Conservation (phyloP, 2,329 filamentous ascomycete species). For the Fusarium haematococcum region DNA sequence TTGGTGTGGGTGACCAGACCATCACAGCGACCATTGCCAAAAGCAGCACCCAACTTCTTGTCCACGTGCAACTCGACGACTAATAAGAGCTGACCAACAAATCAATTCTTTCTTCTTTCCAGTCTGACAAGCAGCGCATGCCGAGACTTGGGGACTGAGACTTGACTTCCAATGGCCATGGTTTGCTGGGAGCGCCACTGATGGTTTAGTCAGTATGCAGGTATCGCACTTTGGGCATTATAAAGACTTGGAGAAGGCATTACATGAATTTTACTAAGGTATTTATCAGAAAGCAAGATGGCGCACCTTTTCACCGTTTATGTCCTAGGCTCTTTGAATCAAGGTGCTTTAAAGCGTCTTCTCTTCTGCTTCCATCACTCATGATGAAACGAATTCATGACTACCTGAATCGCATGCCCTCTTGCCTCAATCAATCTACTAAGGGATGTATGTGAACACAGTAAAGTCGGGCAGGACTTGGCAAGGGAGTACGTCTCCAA, state of each 20-base stretch:
- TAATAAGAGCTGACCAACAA: not conserved
- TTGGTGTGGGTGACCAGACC: conserved; percentile 23
- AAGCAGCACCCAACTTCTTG: conserved; percentile 10
- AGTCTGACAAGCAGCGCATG: not conserved
- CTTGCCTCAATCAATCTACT: not conserved
- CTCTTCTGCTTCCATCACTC: not conserved
- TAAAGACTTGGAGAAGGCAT: not conserved
- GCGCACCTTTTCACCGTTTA: not conserved
- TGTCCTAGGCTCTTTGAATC: not conserved
- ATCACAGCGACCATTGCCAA: conserved; percentile 18
- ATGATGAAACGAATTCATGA: not conserved
- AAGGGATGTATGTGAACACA: not conserved
- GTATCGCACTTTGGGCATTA: not conserved
- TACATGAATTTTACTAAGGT: not conserved
- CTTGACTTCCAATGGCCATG: not conserved
- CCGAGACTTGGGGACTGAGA: not conserved
- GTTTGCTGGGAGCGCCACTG: not conserved
- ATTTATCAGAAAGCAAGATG: not conserved
- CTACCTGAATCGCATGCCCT: not conserved
- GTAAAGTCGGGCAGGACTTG: not conserved
- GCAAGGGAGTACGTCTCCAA: not conserved
- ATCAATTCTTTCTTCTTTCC: not conserved
- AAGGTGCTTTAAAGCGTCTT: not conserved
- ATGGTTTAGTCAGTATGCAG: not conserved
- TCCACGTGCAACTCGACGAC: not conserved